A percentile compares a stretch with the other conserved stretches of the same genome.
These are phyloP conservation scores for Pyrus betulifolia DNA, from an alignment of 306 rosid genomes.

Conservation along the genomic window DNA sequence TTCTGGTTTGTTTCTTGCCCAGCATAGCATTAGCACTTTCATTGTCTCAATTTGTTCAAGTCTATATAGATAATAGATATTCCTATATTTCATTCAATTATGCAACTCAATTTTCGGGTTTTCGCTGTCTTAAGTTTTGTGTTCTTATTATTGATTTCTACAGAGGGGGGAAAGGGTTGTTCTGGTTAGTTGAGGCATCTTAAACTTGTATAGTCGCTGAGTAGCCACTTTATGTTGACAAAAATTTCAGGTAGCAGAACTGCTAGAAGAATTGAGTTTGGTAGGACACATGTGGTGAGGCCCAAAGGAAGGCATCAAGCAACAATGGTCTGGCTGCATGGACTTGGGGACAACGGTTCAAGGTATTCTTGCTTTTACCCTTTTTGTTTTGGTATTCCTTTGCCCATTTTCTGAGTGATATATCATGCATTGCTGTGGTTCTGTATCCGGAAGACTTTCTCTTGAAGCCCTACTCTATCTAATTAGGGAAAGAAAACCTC, in stretches of 20 bases:
- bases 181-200: neutral
- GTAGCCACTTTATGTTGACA: neutral
- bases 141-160: neutral
- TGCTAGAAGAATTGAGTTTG: constrained; percentile 69
- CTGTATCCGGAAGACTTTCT: neutral
- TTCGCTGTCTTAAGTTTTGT: neutral
- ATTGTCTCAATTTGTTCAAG: constrained; percentile 12
- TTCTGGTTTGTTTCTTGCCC: constrained; percentile 68
- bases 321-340: constrained; percentile 96
- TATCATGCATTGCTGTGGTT: neutral
- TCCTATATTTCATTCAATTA: neutral
- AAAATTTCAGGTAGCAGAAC: constrained; percentile 73
- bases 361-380: constrained; percentile 46
- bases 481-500: neutral
- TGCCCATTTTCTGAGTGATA: neutral
- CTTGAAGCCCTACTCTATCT: neutral
- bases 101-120: neutral
- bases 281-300: constrained; percentile 94
- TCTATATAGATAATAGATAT: constrained; percentile 12
- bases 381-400: neutral
- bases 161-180: too few species aligned
- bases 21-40: constrained; percentile 1
- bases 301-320: constrained; percentile 98
- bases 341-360: constrained; percentile 95
- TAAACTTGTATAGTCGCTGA: constrained; percentile 25